These are phyloP conservation scores for Aspergillus alliaceus DNA, from an alignment of 2,329 filamentous ascomycete species.

Conservation along the genomic window DNA sequence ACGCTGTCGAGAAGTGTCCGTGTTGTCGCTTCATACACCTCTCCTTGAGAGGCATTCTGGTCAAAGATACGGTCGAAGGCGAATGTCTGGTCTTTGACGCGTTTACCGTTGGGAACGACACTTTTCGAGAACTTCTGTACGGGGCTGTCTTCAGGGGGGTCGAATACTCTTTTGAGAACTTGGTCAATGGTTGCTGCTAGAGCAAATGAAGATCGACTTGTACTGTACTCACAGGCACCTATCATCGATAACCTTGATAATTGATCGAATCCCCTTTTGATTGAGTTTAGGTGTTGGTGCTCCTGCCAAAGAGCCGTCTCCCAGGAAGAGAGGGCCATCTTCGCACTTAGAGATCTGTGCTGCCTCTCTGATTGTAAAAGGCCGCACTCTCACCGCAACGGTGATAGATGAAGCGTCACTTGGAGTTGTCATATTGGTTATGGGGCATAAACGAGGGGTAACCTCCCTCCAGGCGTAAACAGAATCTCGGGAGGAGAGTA, in stretches of 20 bases:
- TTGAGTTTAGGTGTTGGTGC: slow-evolving; percentile 80
- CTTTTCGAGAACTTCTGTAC: slow-evolving; percentile 84
- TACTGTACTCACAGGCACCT: slow-evolving; percentile 75
- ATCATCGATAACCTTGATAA: slow-evolving; percentile 96
- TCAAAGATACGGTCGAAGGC: slow-evolving; percentile 97
- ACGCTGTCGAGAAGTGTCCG: slow-evolving; percentile 89
- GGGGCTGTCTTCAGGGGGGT: slow-evolving; percentile 91
- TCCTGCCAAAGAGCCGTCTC: slow-evolving; percentile 90
- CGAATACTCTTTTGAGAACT: slow-evolving; percentile 70
- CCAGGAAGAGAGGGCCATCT: slow-evolving; percentile 88
- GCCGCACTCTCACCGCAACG: slow-evolving; percentile 61
- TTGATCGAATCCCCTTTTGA: slow-evolving; percentile 81
- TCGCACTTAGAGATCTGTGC: slow-evolving; percentile 78
- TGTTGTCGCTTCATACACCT: slow-evolving; percentile 94
- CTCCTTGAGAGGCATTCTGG: slow-evolving; percentile 85
- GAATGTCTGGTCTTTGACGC: slow-evolving; percentile 96
- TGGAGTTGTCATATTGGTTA: slow-evolving; percentile 40
- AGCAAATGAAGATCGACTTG: background rate
- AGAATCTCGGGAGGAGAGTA: slow-evolving; percentile 6
- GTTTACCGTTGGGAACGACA: slow-evolving; percentile 79
- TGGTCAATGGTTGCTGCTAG: slow-evolving; percentile 13
- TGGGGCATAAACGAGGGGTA: slow-evolving; percentile 7
- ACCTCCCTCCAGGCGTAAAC: slow-evolving; percentile 21
- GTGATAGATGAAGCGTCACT: slow-evolving; percentile 52
- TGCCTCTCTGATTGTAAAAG: slow-evolving; percentile 84